Evolutionary conservation across 2,329 filamentous ascomycete genomes (phyloP).

Genomic region (Alternaria angustiovoidea): DNA sequence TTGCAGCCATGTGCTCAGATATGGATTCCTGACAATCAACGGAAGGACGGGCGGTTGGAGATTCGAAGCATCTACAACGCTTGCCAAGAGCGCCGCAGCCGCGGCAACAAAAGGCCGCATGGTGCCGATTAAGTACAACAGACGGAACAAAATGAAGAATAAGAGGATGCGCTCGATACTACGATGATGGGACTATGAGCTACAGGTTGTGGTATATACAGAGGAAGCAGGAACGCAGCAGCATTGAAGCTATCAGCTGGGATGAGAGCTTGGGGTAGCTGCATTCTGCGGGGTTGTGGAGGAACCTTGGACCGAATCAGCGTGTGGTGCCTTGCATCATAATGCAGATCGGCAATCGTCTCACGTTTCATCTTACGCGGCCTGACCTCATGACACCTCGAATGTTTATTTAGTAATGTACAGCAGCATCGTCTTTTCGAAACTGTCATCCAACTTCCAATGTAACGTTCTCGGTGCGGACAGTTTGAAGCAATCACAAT

Average conservation of each 20-base stretch:
- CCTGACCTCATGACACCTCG: conserved; percentile 6
- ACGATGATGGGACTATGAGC: not conserved
- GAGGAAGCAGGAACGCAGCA: not conserved
- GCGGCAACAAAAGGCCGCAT: conserved; percentile 40
- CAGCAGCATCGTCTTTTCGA: not conserved
- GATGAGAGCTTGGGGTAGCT: conserved; percentile 29
- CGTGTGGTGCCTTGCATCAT: conserved; percentile 39
- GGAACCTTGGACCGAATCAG: conserved; percentile 28
- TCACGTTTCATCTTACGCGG: conserved; percentile 16
- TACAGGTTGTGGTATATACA: conserved; percentile 3
- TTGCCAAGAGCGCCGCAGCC: conserved; percentile 51
- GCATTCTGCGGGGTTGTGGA: conserved; percentile 32
- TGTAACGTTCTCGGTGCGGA: not conserved
- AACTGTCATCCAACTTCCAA: not conserved
- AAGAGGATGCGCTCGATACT: conserved; percentile 7
- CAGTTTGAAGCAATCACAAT: not conserved
- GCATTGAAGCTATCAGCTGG: conserved; percentile 28
- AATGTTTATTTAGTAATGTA: not conserved
- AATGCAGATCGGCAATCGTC: conserved; percentile 2
- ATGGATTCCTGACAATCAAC: conserved; percentile 60
- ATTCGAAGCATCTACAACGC: conserved; percentile 58
- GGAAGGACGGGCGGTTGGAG: conserved; percentile 63
- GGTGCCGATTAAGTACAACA: conserved; percentile 13
- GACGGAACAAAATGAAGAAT: not conserved
- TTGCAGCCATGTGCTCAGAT: conserved; percentile 64